Base-by-base conservation (phyloP, 1,284 basidiomycete genomes). In the Sporisorium sorghi region DNA sequence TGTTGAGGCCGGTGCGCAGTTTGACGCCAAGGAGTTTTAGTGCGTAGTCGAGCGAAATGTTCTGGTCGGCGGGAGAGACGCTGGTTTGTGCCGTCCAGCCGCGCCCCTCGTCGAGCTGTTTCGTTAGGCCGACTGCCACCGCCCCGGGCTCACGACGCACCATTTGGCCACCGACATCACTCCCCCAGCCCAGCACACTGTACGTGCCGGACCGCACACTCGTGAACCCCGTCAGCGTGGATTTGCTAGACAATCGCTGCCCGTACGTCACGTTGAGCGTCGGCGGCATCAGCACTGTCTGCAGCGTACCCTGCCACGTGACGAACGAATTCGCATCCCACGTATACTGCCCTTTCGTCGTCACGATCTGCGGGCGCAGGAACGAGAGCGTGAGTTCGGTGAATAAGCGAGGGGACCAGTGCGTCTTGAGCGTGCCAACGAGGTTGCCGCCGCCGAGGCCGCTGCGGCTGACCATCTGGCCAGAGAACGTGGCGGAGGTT, bases 381-480 rank as follows among this genome's bases (percentile, higher is more conserved):
- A 86, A 72, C 1, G 86, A 86, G 24, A 85, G 82, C n/a, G 67
- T 79, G 19, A 77, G 23, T 32, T 84, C 83, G 28, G 76, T 76
- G 82, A 40, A 85, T 9, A 91, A 82, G 37, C 87, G 86, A 14
- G 89, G 89, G 23, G 88, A 89, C 80, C 88, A 88, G 66, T 90
- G 90, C 76, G 91, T 89, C 61, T 88, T 88, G 51, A 91, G 73
- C 5, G 89, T 89, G 46, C 89, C 90, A 44, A 88, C 80, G 59
- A 91, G 81, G 58, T 87, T 87, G 17, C 87, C 87, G 7, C 86
- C 87, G 10, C 87, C 86, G 17, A 80, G 75, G 8, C 85, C 83
- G 48, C 80, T 80, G 24, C 85, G 73, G 8, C 80, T 79, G 23
- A 86, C 79, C 83, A 87, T 86, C 56, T 87, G 86, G 2, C 80